These are phyloP conservation scores for Sonneratia alba DNA, from an alignment of 345 rosid genomes.

Conservation along the genomic window DNA sequence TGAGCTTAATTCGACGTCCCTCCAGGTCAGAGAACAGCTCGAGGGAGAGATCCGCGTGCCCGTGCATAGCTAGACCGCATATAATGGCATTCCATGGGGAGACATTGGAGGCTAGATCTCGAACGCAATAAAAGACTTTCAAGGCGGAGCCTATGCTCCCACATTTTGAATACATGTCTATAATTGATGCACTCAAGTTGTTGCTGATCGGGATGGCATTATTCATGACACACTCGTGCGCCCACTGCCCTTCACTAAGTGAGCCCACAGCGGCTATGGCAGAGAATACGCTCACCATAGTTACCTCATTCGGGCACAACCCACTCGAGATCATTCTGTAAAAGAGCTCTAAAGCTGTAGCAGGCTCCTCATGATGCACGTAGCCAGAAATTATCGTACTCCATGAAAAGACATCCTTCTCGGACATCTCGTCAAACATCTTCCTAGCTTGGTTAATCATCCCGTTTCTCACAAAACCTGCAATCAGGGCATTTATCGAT, in stretches of 20 bases:
- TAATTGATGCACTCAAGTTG: conserved; percentile 66
- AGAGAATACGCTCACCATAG: conserved; percentile 76
- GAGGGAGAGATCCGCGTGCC: conserved; percentile 49
- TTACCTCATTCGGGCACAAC: conserved; percentile 52
- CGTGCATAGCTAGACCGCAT: conserved; percentile 68
- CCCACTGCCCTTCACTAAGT: conserved; percentile 53
- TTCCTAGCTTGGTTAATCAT: conserved; percentile 47
- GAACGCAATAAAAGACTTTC: conserved; percentile 40
- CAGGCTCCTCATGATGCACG: conserved; percentile 43
- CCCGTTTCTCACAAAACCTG: conserved; percentile 53
- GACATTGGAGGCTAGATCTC: conserved; percentile 27
- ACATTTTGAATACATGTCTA: conserved; percentile 94
- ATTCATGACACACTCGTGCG: conserved; percentile 33
- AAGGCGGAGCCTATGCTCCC: conserved; percentile 60
- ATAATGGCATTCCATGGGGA: conserved; percentile 89
- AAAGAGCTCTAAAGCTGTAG: conserved; percentile 47
- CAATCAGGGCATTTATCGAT: conserved; percentile 59
- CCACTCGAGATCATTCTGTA: conserved; percentile 45
- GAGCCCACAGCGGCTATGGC: conserved; percentile 53
- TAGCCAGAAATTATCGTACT: conserved; percentile 70
- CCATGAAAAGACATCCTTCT: conserved; percentile 76
- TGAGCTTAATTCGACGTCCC: conserved; percentile 30
- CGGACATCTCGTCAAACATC: conserved; percentile 48
- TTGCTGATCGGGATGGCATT: conserved; percentile 42
- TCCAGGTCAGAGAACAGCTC: conserved; percentile 42